These are phyloP conservation scores for Claviceps sorghi DNA, from an alignment of 2,329 filamentous ascomycete species.

Conservation along the genomic window DNA sequence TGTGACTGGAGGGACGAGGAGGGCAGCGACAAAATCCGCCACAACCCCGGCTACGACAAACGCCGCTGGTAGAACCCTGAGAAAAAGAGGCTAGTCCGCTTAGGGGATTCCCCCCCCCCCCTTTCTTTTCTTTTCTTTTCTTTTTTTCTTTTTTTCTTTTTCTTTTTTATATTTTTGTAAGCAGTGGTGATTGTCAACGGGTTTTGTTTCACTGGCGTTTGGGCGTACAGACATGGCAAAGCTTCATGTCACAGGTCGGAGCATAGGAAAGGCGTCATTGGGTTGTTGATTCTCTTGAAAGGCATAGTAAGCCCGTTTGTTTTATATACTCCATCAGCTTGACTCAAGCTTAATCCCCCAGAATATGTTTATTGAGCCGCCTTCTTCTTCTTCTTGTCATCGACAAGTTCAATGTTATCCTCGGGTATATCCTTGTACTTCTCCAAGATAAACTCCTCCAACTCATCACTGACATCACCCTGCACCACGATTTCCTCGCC, in stretches of 20 bases:
- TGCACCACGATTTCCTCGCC: slow-evolving; percentile 97
- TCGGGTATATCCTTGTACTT: slow-evolving; percentile 83
- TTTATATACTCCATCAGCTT: background rate
- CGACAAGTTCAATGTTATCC: slow-evolving; percentile 86
- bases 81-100: slow-evolving; percentile 31
- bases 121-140: background rate
- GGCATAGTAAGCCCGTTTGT: background rate
- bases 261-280: background rate
- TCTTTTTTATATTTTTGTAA: background rate
- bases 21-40: slow-evolving; percentile 25
- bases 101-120: too few species aligned
- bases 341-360: background rate
- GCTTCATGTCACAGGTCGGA: background rate
- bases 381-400: slow-evolving; percentile 84
- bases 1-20: slow-evolving; percentile 34
- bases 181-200: background rate
- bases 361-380: slow-evolving; percentile 5
- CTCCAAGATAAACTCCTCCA: slow-evolving; percentile 79
- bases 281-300: background rate
- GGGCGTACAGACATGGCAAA: background rate
- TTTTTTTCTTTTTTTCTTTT: background rate
- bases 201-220: background rate
- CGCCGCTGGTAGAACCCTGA: slow-evolving; percentile 37
- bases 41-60: slow-evolving; percentile 26
- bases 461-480: slow-evolving; percentile 89